phyloP scores from a whole-genome alignment of 2,329 filamentous ascomycete species.

The Aspergillus sclerotialis region DNA sequence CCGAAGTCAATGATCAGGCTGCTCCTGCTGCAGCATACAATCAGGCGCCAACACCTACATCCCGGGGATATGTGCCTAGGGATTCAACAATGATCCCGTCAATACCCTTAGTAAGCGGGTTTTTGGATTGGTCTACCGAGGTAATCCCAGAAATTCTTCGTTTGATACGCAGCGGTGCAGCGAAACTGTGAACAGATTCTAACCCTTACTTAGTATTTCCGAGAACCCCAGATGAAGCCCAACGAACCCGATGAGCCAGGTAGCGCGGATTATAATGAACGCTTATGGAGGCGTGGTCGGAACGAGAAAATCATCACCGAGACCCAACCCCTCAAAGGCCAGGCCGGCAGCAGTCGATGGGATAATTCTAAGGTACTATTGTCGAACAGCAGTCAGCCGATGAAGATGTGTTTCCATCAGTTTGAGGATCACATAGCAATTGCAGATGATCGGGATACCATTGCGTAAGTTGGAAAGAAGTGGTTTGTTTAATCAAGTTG shows the following conservation, averaged over 20 bases:
- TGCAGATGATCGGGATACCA: conserved; percentile 84
- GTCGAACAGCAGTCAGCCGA: conserved; percentile 82
- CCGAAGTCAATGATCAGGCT: conserved; percentile 66
- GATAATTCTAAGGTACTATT: conserved; percentile 75
- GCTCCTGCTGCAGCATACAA: conserved; percentile 65
- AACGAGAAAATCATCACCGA: conserved; percentile 90
- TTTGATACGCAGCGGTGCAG: conserved; percentile 6
- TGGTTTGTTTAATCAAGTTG: conserved; percentile 2
- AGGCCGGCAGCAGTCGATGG: conserved; percentile 80
- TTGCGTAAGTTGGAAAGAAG: conserved; percentile 45
- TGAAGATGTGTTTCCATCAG: conserved; percentile 93
- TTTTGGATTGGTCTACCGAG: conserved; percentile 92
- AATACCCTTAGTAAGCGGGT: conserved; percentile 73
- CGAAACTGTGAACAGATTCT: conserved; percentile 17
- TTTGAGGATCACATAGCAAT: conserved; percentile 95
- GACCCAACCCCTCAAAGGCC: conserved; percentile 87
- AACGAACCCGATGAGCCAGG: conserved; percentile 94
- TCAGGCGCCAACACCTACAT: conserved; percentile 69
- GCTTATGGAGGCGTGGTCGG: conserved; percentile 83
- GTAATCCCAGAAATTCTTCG: conserved; percentile 26
- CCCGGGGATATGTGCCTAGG: conserved; percentile 63
- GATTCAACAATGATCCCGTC: conserved; percentile 52
- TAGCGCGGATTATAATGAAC: conserved; percentile 91
- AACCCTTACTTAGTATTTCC: conserved; percentile 63
- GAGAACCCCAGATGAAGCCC: conserved; percentile 95